These are phyloP conservation scores for Scalesia atractyloides DNA, from an alignment of 129 eudicot genomes.

Conservation along the genomic window DNA sequence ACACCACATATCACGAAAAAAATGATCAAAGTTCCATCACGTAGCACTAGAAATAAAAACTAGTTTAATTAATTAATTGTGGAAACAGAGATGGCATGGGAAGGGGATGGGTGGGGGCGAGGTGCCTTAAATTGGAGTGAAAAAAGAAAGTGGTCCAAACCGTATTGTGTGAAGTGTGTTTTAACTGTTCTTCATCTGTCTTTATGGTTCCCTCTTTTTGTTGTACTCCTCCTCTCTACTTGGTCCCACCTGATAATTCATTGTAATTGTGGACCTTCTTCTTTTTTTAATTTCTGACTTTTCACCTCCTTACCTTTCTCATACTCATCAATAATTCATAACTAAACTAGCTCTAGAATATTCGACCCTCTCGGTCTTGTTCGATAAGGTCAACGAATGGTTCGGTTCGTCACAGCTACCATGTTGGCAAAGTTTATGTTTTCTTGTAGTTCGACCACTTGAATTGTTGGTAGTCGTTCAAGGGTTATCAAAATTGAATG, in stretches of 20 bases:
- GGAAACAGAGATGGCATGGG: slow-evolving; percentile 16
- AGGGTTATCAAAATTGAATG: too few species aligned
- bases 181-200: slow-evolving; percentile 31
- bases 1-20: too few species aligned
- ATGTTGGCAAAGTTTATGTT: too few species aligned
- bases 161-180: slow-evolving; percentile 22
- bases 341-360: too few species aligned
- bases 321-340: neutral
- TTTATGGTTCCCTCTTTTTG: slow-evolving; percentile 39
- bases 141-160: slow-evolving; percentile 43
- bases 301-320: neutral
- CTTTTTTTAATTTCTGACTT: neutral
- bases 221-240: slow-evolving; percentile 31
- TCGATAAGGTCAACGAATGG: too few species aligned
- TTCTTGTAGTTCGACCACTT: too few species aligned
- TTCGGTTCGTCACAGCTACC: too few species aligned
- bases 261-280: slow-evolving; percentile 42
- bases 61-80: slow-evolving; percentile 1
- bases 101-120: slow-evolving; percentile 21
- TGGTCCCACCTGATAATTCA: slow-evolving; percentile 39
- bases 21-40: too few species aligned
- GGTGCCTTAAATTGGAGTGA: slow-evolving; percentile 41
- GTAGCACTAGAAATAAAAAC: neutral
- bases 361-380: too few species aligned
- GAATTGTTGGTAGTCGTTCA: too few species aligned